These are phyloP conservation scores for Boletus sensibilis DNA, from an alignment of 768 basidiomycete species.

Conservation along the genomic window DNA sequence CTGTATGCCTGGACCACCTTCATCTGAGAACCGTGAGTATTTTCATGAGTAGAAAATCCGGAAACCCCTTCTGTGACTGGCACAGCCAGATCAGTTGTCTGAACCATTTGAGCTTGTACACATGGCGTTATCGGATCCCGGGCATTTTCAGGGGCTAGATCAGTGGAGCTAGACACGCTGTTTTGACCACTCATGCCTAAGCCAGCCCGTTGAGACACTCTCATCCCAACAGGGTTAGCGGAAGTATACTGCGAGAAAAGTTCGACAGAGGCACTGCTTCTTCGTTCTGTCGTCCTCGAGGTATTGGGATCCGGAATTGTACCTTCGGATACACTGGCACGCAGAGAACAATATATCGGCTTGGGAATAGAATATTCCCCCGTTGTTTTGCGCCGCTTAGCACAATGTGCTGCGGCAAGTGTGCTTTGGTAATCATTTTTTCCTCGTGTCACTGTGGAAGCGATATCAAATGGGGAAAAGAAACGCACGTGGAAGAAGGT, in stretches of 20 bases:
- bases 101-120: background rate
- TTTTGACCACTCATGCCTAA: background rate
- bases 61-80: background rate
- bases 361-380: background rate
- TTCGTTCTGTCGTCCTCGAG: constrained; percentile 4
- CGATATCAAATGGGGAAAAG: background rate
- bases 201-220: background rate
- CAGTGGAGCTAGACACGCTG: constrained; percentile 13
- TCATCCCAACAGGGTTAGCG: background rate
- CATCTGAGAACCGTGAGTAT: background rate
- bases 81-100: constrained; percentile 3
- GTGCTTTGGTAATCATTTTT: background rate
- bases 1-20: background rate
- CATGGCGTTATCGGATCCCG: background rate
- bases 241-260: background rate
- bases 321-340: background rate
- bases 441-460: background rate
- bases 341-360: background rate
- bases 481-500: constrained; percentile 16
- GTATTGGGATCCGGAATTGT: background rate
- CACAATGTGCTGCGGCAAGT: background rate
- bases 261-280: background rate
- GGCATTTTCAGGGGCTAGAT: background rate
- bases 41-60: background rate
- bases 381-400: constrained; percentile 9